Conservation (phyloP, 495 filamentous ascomycete genomes). For the Hypoxylon lienhwacheense region DNA sequence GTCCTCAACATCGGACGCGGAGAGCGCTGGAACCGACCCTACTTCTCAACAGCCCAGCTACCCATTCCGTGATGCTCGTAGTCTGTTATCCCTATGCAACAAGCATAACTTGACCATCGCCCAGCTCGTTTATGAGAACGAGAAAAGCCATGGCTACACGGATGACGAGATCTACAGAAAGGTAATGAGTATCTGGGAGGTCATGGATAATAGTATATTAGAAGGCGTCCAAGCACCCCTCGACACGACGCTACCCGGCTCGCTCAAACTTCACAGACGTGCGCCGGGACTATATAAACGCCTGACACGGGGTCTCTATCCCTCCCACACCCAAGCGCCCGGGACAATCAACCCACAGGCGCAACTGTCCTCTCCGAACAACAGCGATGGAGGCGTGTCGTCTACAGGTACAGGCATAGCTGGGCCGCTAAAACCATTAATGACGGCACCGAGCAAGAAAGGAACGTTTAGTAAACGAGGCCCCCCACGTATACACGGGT, state of each 20-base stretch:
- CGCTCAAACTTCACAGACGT: constrained; percentile 41
- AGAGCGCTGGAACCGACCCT: constrained; percentile 12
- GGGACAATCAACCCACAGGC: neutral
- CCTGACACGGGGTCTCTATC: constrained; percentile 41
- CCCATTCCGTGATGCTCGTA: constrained; percentile 39
- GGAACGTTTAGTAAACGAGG: constrained; percentile 19
- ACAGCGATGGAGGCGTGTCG: neutral
- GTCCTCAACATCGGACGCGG: constrained; percentile 13
- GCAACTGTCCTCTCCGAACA: constrained; percentile 15
- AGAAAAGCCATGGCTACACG: constrained; percentile 41
- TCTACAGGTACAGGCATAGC: neutral
- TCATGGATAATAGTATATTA: constrained; percentile 44
- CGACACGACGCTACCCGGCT: constrained; percentile 37
- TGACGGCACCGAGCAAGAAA: constrained; percentile 14
- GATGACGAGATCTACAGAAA: constrained; percentile 42
- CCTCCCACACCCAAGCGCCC: constrained; percentile 16
- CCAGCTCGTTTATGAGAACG: constrained; percentile 43
- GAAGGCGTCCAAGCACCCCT: constrained; percentile 41
- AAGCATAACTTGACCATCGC: constrained; percentile 44
- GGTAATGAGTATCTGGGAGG: constrained; percentile 42
- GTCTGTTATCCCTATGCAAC: constrained; percentile 37
- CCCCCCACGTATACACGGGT: constrained; percentile 37
- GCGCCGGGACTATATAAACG: constrained; percentile 40
- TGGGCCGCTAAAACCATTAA: neutral
- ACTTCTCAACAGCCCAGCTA: constrained; percentile 36